Base-by-base conservation (phyloP, 331 rosid genomes). In the Rosa hybrid region DNA sequence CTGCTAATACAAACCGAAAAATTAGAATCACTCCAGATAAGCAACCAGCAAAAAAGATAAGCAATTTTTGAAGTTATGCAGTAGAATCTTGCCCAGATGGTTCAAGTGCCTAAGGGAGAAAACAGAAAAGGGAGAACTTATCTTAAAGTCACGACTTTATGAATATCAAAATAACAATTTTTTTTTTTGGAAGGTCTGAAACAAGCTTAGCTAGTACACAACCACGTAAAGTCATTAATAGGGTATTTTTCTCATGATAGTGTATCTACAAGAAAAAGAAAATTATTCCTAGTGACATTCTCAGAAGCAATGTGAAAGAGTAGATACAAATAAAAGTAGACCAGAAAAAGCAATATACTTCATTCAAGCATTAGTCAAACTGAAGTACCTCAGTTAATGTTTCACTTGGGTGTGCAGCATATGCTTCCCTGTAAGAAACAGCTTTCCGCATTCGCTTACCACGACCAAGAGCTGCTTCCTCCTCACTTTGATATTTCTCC, bases 391-490 rank as follows among this genome's bases (percentile, higher is more conserved):
- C 98, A 81, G 81, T 90, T 88, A 89, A 56, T 59, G 90, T 79
- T 92, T 86, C 97, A 76, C 81, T 86, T 71, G 97, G 91, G 86
- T 96, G 97, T 80, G 94, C 86, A 79, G 94, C 97, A 84, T 90
- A 96, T 68, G 82, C 97, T 88, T 96, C 99, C 86, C 99, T 87
- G 44, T 96, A 96, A 41, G 99, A 96, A 77, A 96, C 97, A 72
- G 98, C 97, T 90, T 96, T 96, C 64, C 99, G 89, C 83, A 76
- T 92, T 73, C 99, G 97, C 88, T 96, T 96, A 81, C 99, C 99
- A 38, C 99, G 94, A 77, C 99, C 99, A 89, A 93, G 99, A 71
- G 83, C 90, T 72, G 99, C 99, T 90, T 90, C 98, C 88, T 93
- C 99, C 86, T 96, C 99, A 78, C 85, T 94, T 85, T 96, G 99